Evolutionary conservation across 805 yeast genomes (phyloP).

Genomic region (Metschnikowia kofuensis): DNA sequence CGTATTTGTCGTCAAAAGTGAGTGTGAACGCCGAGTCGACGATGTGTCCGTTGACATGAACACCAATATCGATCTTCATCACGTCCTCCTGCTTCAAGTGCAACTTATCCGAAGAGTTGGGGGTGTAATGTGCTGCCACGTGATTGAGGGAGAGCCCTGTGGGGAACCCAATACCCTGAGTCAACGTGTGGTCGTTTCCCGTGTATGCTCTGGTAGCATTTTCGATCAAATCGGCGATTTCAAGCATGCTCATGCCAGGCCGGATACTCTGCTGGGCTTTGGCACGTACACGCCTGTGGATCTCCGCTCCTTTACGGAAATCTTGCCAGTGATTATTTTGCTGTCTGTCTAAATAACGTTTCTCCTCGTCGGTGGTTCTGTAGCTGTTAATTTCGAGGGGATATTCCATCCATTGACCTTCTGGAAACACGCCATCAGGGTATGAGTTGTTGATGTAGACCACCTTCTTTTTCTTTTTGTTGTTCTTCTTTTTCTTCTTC

Average conservation of each 20-base stretch:
- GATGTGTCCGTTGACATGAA: conserved; percentile 91
- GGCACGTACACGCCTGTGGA: conserved; percentile 86
- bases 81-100: conserved; percentile 84
- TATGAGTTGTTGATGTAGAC: conserved; percentile 65
- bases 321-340: conserved; percentile 72
- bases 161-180: conserved; percentile 95
- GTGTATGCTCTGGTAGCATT: conserved; percentile 74
- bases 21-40: conserved; percentile 94
- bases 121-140: conserved; percentile 97
- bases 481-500: conserved; percentile 46
- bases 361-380: conserved; percentile 84
- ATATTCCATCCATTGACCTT: conserved; percentile 84
- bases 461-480: conserved; percentile 47
- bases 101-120: conserved; percentile 89
- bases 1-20: conserved; percentile 82
- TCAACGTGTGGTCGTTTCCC: conserved; percentile 58
- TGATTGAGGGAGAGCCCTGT: conserved; percentile 94
- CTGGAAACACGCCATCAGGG: conserved; percentile 75
- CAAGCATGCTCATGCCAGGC: conserved; percentile 92
- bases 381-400: conserved; percentile 59
- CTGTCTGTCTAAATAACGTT: conserved; percentile 70
- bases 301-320: conserved; percentile 93
- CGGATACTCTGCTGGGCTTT: conserved; percentile 69
- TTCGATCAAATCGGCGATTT: conserved; percentile 87
- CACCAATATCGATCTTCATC: conserved; percentile 95